These are phyloP conservation scores for Fusarium secorum DNA, from an alignment of 2,329 filamentous ascomycete genomes.

Conservation along the genomic window DNA sequence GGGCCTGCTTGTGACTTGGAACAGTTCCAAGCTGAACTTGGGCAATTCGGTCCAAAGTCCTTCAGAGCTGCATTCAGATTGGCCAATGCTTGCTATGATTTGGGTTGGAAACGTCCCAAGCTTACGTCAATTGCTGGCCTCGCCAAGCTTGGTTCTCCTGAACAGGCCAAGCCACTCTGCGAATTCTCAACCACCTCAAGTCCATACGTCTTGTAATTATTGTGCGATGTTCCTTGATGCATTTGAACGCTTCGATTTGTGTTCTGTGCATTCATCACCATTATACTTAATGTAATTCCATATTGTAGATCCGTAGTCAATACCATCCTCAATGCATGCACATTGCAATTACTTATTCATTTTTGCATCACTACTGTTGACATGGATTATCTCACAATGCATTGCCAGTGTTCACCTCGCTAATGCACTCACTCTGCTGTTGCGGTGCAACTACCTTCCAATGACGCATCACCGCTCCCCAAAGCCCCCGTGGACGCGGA, in stretches of 20 bases:
- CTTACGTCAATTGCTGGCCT: background rate
- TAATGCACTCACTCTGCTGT: accelerated
- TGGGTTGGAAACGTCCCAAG: background rate
- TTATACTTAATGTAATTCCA: background rate
- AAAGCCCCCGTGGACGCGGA: background rate
- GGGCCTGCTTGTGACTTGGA: background rate
- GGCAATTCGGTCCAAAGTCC: accelerated
- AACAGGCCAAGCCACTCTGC: background rate
- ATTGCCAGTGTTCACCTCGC: accelerated
- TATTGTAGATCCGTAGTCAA: background rate
- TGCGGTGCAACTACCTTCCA: background rate
- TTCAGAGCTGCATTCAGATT: accelerated
- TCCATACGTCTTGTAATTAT: background rate
- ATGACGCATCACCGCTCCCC: background rate
- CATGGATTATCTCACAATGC: accelerated
- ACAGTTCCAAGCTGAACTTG: background rate
- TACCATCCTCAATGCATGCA: background rate
- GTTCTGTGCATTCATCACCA: accelerated
- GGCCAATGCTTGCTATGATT: background rate
- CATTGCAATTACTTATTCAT: background rate
- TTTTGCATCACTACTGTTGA: background rate
- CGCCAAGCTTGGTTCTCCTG: slow-evolving; percentile 4
- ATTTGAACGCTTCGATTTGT: accelerated
- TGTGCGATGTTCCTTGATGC: accelerated
- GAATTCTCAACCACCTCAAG: background rate